Base-by-base conservation (phyloP, 2,329 filamentous ascomycete genomes). In the Capronia epimyces region DNA sequence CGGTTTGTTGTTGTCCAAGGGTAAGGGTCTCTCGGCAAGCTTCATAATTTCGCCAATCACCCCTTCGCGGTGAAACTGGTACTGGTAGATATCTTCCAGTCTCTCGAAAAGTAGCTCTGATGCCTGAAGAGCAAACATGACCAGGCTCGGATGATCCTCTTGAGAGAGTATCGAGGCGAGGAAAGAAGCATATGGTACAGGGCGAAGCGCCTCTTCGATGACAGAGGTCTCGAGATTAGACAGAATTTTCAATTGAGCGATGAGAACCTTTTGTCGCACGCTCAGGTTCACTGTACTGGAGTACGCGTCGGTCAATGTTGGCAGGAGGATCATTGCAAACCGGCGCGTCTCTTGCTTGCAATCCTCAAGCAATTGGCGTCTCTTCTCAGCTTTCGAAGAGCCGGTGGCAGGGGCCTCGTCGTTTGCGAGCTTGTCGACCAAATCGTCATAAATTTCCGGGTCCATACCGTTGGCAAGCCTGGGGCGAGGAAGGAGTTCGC, bases 171-270 rank as follows among this genome's bases (percentile, higher is more conserved):
- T 98, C 0, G 91, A 89, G 1, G 93, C 93, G 24, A 98, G 71
- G 66, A 95, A 96, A 0, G 94, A 98, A 2, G 93, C 89, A 68
- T 97, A 98, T 0, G 93, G 88, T 1, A 98, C 90, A 13, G 87
- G 81, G 21, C 85, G 85, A 24, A 98, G 71, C 7, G 91, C 86
- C 62, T 96, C 91, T 55, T 88, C 79, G 3, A 98, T 78, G 44
- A 98, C 89, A 31, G 79, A 76, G 37, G 82, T 83, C 61, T 96
- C 89, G n/a, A 98, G 72, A 59, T 96, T 95, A 10, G 89, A 95
- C 8, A 98, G 78, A 89, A 98, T 97, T 72, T 97, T 97, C 39
- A 97, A 74, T 64, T 98, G 93, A n/a, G 91, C 93, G 16, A 83
- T 88, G 27, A 98, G 77, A 2, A 98, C 93, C 70, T 95, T 96